These are phyloP conservation scores for Colletotrichum gigasporum DNA, from an alignment of 2,329 filamentous ascomycete genomes.

Conservation along the genomic window DNA sequence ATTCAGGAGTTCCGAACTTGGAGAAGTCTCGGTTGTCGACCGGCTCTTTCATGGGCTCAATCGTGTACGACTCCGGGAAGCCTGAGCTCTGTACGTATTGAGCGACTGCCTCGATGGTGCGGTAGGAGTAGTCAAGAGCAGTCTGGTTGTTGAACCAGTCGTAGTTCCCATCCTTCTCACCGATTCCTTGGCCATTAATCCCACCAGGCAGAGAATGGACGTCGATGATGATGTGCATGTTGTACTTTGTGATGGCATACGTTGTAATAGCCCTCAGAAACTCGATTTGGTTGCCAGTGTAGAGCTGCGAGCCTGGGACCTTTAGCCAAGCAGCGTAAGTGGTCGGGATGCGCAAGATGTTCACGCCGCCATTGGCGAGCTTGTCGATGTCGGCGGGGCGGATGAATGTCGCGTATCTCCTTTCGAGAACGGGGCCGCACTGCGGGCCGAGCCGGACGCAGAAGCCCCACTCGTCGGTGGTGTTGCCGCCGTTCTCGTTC, in stretches of 20 bases:
- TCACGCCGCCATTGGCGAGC: slow-evolving; percentile 1
- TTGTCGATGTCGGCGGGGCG: slow-evolving; percentile 15
- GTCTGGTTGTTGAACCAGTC: slow-evolving; percentile 6
- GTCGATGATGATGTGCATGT: slow-evolving; percentile 9
- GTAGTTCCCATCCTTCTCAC: slow-evolving; percentile 1
- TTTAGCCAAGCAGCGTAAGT: slow-evolving; percentile 8
- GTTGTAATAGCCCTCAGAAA: neutral
- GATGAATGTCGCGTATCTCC: slow-evolving; percentile 5
- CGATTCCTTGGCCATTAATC: neutral
- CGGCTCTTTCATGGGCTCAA: slow-evolving; percentile 10
- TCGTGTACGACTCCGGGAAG: neutral
- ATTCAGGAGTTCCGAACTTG: slow-evolving; percentile 10
- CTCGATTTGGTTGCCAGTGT: neutral
- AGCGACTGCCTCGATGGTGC: neutral
- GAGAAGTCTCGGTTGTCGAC: slow-evolving; percentile 12
- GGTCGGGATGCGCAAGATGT: slow-evolving; percentile 10
- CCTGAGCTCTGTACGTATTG: neutral
- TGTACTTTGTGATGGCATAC: slow-evolving; percentile 2
- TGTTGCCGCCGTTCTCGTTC: neutral
- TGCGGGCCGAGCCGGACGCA: neutral
- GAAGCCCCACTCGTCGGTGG: slow-evolving; percentile 11
- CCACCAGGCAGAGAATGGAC: slow-evolving; percentile 6
- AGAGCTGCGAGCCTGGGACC: slow-evolving; percentile 11
- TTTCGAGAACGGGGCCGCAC: slow-evolving; percentile 7
- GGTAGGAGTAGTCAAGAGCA: slow-evolving; percentile 3